Evolutionary conservation across 352 stramenopile species (phyloP).

Genomic region (Phytophthora lateralis): DNA sequence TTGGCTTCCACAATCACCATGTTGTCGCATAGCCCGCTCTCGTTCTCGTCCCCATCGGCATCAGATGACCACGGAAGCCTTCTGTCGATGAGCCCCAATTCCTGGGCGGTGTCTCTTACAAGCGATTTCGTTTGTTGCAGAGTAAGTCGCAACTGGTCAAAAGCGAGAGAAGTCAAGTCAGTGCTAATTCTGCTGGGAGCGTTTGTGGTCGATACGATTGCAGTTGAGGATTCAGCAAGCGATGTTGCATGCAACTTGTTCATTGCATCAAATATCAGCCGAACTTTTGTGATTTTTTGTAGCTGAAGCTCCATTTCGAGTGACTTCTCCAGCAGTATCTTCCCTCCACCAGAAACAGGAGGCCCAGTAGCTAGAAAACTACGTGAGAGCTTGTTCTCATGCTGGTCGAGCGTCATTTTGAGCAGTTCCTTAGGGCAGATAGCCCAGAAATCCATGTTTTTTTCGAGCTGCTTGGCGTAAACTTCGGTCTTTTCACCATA

Average conservation of each 20-base stretch:
- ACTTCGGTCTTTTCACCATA: slow-evolving; percentile 30
- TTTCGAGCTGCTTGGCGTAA: slow-evolving; percentile 37
- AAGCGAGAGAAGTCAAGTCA: slow-evolving; percentile 13
- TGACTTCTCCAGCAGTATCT: slow-evolving; percentile 32
- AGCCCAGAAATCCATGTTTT: slow-evolving; percentile 45
- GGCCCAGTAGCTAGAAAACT: slow-evolving; percentile 45
- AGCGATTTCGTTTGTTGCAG: slow-evolving; percentile 56
- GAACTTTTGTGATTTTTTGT: slow-evolving; percentile 55
- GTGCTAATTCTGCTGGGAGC: neutral
- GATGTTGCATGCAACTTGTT: slow-evolving; percentile 32
- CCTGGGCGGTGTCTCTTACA: slow-evolving; percentile 53
- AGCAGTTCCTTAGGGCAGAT: slow-evolving; percentile 60
- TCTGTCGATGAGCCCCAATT: slow-evolving; percentile 46
- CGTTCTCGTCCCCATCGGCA: slow-evolving; percentile 10
- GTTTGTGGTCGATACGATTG: neutral
- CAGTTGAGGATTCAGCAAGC: neutral
- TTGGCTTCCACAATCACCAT: slow-evolving; percentile 55
- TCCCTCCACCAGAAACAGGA: slow-evolving; percentile 33
- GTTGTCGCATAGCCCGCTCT: slow-evolving; percentile 13
- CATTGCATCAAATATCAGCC: slow-evolving; percentile 50
- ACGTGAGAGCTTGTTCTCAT: slow-evolving; percentile 49
- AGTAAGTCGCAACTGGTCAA: slow-evolving; percentile 46
- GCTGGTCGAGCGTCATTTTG: slow-evolving; percentile 41
- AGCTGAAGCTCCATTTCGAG: slow-evolving; percentile 57
- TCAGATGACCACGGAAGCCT: slow-evolving; percentile 60